Conservation (phyloP, 257 asterid species). For the Jasminum sambac region DNA sequence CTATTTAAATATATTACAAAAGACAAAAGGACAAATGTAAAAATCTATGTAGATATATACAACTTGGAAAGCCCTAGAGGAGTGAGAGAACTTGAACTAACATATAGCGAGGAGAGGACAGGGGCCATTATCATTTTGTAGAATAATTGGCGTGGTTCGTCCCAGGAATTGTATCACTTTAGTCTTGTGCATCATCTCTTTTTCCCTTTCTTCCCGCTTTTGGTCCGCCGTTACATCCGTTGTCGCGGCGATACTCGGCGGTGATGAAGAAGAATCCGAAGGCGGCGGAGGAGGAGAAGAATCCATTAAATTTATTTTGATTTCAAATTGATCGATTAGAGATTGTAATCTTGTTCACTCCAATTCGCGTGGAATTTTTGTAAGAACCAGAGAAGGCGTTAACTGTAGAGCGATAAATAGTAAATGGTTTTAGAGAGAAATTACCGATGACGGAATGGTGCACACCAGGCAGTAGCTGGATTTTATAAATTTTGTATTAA, state of each 20-base stretch:
- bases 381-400: background rate
- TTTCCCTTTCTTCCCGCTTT: slow-evolving; percentile 36
- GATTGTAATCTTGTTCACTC: background rate
- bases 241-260: slow-evolving; percentile 22
- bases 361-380: background rate
- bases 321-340: slow-evolving; percentile 2
- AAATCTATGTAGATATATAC: background rate
- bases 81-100: slow-evolving; percentile 30
- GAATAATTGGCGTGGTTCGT: slow-evolving; percentile 73
- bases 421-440: background rate
- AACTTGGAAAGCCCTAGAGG: slow-evolving; percentile 32
- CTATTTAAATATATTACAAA: background rate
- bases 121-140: slow-evolving; percentile 95
- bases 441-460: background rate
- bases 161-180: slow-evolving; percentile 84
- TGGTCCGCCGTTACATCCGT: slow-evolving; percentile 28
- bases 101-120: slow-evolving; percentile 99
- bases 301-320: slow-evolving; percentile 24
- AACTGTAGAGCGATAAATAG: background rate
- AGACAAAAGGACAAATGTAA: background rate
- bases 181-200: slow-evolving; percentile 63
- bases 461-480: no score
- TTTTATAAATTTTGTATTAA: no score
- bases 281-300: slow-evolving; percentile 31
- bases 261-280: slow-evolving; percentile 31